These are phyloP conservation scores for Centella asiatica DNA, from an alignment of 129 eudicot species.

Conservation along the genomic window DNA sequence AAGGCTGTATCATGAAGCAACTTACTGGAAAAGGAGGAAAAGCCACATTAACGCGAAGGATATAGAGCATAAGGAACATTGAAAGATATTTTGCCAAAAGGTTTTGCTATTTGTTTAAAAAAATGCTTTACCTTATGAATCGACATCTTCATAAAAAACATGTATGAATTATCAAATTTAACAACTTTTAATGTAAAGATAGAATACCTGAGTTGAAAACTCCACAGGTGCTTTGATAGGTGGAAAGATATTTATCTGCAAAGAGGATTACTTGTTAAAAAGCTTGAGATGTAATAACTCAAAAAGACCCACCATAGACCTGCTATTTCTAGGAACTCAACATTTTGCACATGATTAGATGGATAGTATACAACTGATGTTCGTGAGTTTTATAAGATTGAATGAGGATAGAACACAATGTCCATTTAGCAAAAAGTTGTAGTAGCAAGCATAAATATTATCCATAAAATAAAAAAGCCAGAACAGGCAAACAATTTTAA, in stretches of 20 bases:
- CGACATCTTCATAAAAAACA: background rate
- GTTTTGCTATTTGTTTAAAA: background rate
- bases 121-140: background rate
- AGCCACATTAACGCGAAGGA: background rate
- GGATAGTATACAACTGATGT: no score
- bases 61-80: background rate
- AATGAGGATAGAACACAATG: no score
- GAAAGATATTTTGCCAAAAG: background rate
- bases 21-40: background rate
- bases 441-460: background rate
- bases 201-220: conserved; percentile 39
- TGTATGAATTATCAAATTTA: background rate
- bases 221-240: conserved; percentile 88
- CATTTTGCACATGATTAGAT: background rate
- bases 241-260: conserved; percentile 88
- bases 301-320: background rate
- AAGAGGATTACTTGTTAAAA: conserved; percentile 8
- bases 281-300: background rate
- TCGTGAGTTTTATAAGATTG: background rate
- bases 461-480: background rate
- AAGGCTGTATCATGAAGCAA: background rate
- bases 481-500: background rate
- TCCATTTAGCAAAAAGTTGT: background rate
- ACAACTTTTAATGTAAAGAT: background rate
- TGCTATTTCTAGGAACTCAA: background rate